phyloP scores from a whole-genome alignment of 768 basidiomycete species.

The Amanita jacksonii region DNA sequence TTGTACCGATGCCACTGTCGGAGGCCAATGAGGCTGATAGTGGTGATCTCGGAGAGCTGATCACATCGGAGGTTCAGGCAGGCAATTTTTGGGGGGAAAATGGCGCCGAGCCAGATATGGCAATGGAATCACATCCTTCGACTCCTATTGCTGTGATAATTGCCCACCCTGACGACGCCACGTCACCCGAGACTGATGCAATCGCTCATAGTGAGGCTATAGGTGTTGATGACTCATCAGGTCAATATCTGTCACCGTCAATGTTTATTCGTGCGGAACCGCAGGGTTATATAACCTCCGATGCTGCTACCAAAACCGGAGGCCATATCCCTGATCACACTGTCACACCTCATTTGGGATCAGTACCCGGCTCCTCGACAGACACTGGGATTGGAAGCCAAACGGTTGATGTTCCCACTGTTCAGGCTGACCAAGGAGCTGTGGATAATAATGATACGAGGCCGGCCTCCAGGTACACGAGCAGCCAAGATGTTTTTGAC shows the following conservation, averaged over 20 bases:
- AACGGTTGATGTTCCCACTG: too few relatives aligned
- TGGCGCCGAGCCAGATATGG: too few relatives aligned
- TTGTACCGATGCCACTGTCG: not conserved
- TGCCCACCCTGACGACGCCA: too few relatives aligned
- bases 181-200: not conserved
- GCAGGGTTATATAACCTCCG: not conserved
- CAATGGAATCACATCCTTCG: not conserved
- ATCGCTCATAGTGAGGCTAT: not conserved
- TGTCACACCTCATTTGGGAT: not conserved
- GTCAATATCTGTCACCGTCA: not conserved
- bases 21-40: not conserved
- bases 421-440: too few relatives aligned
- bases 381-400: not conserved
- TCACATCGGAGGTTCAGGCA: too few relatives aligned
- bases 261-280: not conserved
- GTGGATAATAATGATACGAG: too few relatives aligned
- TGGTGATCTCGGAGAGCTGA: not conserved
- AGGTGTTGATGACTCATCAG: not conserved
- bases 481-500: slow-evolving; percentile 55
- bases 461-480: slow-evolving; percentile 58
- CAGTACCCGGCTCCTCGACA: not conserved
- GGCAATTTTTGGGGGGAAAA: too few relatives aligned
- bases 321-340: not conserved
- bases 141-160: not conserved
- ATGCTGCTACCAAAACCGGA: not conserved